These are phyloP conservation scores for Mortierella sp. DNA, from an alignment of 371 early-diverging fungal species.

Conservation along the genomic window DNA sequence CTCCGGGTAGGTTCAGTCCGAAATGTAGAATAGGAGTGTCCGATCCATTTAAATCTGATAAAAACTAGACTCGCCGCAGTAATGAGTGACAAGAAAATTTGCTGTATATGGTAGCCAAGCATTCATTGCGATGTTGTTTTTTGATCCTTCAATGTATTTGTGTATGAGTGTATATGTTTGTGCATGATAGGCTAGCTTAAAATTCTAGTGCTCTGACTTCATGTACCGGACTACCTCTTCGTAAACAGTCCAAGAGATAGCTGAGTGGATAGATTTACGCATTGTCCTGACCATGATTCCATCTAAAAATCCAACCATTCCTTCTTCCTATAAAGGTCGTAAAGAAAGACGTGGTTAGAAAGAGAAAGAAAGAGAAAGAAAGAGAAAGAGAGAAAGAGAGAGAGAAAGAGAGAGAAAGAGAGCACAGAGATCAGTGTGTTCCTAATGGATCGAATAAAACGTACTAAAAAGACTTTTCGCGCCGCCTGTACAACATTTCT, in stretches of 20 bases:
- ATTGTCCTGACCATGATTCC: constrained; percentile 88
- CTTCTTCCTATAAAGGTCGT: constrained; percentile 65
- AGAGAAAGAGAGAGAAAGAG: background rate
- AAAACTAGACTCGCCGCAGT: no score
- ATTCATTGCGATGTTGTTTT: no score
- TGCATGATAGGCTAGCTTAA: no score
- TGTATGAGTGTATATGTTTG: no score
- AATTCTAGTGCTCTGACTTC: no score
- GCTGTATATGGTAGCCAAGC: no score
- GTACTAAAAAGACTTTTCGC: constrained; percentile 70
- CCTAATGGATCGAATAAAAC: background rate
- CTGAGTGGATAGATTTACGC: constrained; percentile 89
- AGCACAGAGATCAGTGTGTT: background rate
- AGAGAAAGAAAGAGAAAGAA: background rate
- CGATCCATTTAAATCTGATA: no score
- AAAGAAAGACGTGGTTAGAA: background rate
- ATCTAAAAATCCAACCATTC: constrained; percentile 81
- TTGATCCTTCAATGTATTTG: no score
- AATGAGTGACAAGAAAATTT: no score
- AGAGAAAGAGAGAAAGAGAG: no score
- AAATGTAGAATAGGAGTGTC: no score
- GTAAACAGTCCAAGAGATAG: constrained; percentile 94
- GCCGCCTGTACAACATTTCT: constrained; percentile 69
- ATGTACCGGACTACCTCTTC: constrained; percentile 76
- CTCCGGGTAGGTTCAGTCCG: no score